Evolutionary conservation across 345 rosid genomes (phyloP), one percentile per base, ranked within the genome.

Genomic region (Cardamine chenopodiifolia): DNA sequence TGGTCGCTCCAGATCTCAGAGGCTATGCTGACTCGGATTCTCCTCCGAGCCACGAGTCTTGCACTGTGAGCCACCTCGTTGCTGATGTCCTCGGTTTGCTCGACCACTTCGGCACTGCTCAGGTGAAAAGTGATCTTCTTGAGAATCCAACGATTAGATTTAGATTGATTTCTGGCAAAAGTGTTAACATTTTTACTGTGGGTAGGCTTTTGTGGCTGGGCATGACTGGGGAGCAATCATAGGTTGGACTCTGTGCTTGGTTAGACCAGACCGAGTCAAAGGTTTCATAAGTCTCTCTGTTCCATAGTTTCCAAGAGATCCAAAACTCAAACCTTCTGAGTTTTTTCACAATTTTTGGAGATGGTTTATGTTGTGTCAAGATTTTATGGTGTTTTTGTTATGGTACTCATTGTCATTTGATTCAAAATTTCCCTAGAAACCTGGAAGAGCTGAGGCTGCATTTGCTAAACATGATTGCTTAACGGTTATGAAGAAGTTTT

Each of bases 391-490:
- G 52, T 66, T 71, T 13, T 13, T 9, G 28, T 11, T 45, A 35
- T 10, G 26, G 11, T 62, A 20, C 48, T 42, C 42, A 34, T 11
- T 26, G 5, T 23, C 39, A 1, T 49, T 13, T 70, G 49, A 26
- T 37, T 59, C 42, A 25, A 17, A 71, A 20, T 25, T 65, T 12
- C 32, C 13, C 62, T 14, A 86, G 95, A 85, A 89, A 78, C 81
- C 95, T 0, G 92, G 97, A 77, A 86, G 90, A 82, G 87, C 90
- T 14, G 95, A 89, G 77, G 84, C 23, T 78, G 85, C 88, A 19
- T 87, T 89, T 78, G 90, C 87, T 0, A 85, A 82, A 58, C 80
- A 87, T 35, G 92, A 86, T 82, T 79, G 73, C 63, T 39, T 76
- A 83, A 83, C 90, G 2, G 85, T 87, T 44, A 81, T 87, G 83